These are phyloP conservation scores for Acmispon strigosus DNA, from an alignment of 306 rosid species.

Conservation along the genomic window DNA sequence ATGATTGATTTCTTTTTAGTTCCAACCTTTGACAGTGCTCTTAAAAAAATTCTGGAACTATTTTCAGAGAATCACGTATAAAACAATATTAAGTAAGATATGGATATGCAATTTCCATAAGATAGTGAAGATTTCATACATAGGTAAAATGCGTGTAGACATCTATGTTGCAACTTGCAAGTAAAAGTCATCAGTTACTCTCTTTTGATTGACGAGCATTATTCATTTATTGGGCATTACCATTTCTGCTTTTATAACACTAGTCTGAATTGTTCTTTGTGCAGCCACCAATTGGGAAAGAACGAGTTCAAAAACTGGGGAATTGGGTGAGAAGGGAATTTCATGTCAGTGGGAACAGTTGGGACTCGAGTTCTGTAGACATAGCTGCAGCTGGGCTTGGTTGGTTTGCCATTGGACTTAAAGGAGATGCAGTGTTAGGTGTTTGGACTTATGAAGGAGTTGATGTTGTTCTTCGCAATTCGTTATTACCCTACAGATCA, in stretches of 20 bases:
- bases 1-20: neutral
- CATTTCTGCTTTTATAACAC: constrained; percentile 10
- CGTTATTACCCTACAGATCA: constrained; percentile 68
- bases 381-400: constrained; percentile 85
- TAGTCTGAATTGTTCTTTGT: constrained; percentile 16
- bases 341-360: constrained; percentile 56
- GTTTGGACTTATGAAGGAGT: constrained; percentile 90
- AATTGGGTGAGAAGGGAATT: constrained; percentile 68
- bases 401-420: constrained; percentile 88
- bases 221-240: neutral
- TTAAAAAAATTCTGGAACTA: neutral
- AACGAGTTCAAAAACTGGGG: constrained; percentile 76
- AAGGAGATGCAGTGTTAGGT: constrained; percentile 71
- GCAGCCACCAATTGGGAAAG: constrained; percentile 84
- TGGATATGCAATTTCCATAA: neutral
- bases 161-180: neutral
- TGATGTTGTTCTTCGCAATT: constrained; percentile 60
- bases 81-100: constrained; percentile 1
- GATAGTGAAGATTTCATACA: neutral
- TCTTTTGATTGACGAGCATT: constrained; percentile 1
- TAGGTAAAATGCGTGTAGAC: neutral
- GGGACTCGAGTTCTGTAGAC: constrained; percentile 92
- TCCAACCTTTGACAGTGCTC: neutral
- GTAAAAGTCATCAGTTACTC: neutral
- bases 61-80: neutral